Conservation (phyloP, 306 rosid species). For the Begonia masoniana region DNA sequence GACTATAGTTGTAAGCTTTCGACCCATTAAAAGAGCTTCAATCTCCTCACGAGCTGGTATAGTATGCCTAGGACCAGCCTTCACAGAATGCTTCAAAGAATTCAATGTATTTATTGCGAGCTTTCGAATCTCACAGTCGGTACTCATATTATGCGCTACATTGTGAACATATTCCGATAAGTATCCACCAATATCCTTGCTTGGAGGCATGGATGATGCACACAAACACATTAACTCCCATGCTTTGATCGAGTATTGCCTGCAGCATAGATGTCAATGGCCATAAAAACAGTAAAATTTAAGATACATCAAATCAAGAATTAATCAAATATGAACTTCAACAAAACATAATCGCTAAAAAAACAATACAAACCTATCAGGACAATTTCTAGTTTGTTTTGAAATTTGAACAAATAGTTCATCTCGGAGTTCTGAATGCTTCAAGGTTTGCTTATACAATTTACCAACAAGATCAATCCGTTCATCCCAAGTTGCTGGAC, state of each 20-base stretch:
- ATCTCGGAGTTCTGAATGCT: conserved; percentile 84
- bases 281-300: background rate
- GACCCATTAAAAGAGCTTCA: conserved; percentile 72
- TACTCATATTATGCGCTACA: conserved; percentile 41
- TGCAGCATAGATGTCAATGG: conserved; percentile 13
- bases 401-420: conserved; percentile 46
- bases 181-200: conserved; percentile 80
- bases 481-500: conserved; percentile 57
- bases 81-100: conserved; percentile 78
- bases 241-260: conserved; percentile 74
- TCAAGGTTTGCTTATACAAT: conserved; percentile 78
- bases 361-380: conserved; percentile 47
- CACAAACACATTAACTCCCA: conserved; percentile 93
- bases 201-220: conserved; percentile 92
- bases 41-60: conserved; percentile 91
- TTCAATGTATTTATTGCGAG: conserved; percentile 69
- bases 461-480: conserved; percentile 71
- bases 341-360: background rate
- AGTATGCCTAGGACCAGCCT: conserved; percentile 89
- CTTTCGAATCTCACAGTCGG: conserved; percentile 58
- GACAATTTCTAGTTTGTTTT: conserved; percentile 87
- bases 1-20: conserved; percentile 82
- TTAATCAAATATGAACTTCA: background rate
- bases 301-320: background rate
- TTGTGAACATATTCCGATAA: conserved; percentile 78